These are phyloP conservation scores for Myriosclerotinia duriaeana DNA, from an alignment of 2,329 filamentous ascomycete species.

Conservation along the genomic window DNA sequence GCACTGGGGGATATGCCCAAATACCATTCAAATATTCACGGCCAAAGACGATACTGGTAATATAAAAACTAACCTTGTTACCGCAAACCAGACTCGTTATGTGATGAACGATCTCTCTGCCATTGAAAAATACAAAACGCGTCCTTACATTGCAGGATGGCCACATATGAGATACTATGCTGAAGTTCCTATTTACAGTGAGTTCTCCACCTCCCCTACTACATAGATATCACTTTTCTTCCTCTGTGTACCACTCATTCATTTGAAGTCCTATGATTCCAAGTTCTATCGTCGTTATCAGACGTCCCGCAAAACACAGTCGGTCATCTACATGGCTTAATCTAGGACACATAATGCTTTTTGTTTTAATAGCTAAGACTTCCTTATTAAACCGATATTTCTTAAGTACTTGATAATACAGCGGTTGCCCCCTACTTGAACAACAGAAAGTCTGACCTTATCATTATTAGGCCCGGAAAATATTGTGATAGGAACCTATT, in stretches of 20 bases:
- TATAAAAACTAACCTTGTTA: slow-evolving; percentile 22
- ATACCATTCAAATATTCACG: slow-evolving; percentile 32
- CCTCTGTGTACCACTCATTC: background rate
- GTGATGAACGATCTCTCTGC: slow-evolving; percentile 33
- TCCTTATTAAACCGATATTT: background rate
- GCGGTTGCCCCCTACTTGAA: too few species aligned
- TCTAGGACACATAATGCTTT: background rate
- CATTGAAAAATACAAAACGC: slow-evolving; percentile 27
- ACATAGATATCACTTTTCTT: background rate
- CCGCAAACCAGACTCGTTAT: slow-evolving; percentile 28
- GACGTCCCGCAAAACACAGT: background rate
- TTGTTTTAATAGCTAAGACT: background rate
- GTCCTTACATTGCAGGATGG: slow-evolving; percentile 29
- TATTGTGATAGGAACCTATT: slow-evolving; percentile 57
- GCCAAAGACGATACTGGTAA: slow-evolving; percentile 25
- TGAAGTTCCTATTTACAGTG: slow-evolving; percentile 33
- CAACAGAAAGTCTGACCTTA: background rate
- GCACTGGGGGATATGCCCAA: slow-evolving; percentile 32
- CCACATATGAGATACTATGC: slow-evolving; percentile 36
- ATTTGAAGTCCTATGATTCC: too few species aligned
- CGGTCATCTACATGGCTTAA: background rate
- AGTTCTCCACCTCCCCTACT: background rate
- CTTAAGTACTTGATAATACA: too few species aligned
- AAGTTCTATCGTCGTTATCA: too few species aligned
- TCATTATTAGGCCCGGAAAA: slow-evolving; percentile 24